Conservation (phyloP, 208 protist species). For the Perkinsela sp. region DNA sequence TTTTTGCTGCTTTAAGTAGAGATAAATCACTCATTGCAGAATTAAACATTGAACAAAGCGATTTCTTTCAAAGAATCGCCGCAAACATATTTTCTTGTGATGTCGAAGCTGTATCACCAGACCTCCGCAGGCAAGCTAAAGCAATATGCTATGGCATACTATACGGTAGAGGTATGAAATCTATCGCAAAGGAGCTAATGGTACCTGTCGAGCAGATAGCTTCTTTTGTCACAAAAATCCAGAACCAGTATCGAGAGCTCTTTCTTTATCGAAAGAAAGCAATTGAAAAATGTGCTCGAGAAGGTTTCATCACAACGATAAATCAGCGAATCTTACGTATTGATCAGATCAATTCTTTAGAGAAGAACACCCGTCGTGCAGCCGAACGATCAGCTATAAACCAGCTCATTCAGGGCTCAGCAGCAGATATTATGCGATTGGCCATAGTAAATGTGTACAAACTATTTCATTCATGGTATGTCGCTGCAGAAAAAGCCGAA, state of each 20-base stretch:
- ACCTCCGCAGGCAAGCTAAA: not conserved
- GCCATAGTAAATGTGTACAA: not conserved
- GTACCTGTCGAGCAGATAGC: not conserved
- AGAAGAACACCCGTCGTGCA: not conserved
- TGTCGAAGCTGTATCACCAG: not conserved
- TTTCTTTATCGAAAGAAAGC: not conserved
- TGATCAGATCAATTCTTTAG: not conserved
- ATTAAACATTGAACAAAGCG: not conserved
- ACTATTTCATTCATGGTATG: too few species aligned
- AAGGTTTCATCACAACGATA: not conserved
- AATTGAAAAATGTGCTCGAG: not conserved
- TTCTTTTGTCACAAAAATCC: not conserved
- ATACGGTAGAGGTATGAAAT: not conserved
- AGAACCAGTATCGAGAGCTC: not conserved
- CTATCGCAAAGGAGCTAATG: not conserved
- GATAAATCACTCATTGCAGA: not conserved
- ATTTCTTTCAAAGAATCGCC: not conserved
- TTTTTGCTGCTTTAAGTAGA: not conserved
- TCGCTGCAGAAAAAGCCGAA: not conserved
- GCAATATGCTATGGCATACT: constrained; percentile 1
- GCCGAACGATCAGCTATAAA: not conserved
- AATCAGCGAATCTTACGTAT: not conserved
- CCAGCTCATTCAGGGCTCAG: not conserved
- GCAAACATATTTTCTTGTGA: not conserved
- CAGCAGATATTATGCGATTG: not conserved